Evolutionary conservation across 345 rosid species (phyloP).

Genomic region (Eucalyptus caleyi): DNA sequence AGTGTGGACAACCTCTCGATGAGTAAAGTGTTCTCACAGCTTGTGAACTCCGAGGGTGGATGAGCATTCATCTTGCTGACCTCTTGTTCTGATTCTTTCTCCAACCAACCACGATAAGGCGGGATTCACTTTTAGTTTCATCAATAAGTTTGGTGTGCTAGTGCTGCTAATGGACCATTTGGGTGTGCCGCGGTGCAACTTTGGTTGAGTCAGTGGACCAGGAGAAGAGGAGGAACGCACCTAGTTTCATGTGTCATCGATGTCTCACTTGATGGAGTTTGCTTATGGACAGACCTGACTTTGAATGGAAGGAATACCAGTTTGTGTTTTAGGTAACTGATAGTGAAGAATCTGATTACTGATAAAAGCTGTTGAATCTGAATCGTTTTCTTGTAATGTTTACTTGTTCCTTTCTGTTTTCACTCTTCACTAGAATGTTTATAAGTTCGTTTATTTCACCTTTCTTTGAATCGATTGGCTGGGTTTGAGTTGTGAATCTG

Average conservation of each 20-base stretch:
- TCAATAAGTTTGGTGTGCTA: background rate
- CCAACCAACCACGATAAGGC: background rate
- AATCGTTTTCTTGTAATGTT: background rate
- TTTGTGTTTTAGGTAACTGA: background rate
- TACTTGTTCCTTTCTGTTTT: background rate
- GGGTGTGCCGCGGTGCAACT: background rate
- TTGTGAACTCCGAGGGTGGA: conserved; percentile 75
- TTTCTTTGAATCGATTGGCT: background rate
- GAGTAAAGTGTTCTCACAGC: conserved; percentile 83
- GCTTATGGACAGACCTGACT: background rate
- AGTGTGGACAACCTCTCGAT: conserved; percentile 41
- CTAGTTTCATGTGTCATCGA: background rate
- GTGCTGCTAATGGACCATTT: background rate
- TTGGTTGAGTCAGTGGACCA: background rate
- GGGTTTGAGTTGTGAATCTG: background rate
- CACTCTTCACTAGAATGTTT: background rate
- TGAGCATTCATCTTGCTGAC: background rate
- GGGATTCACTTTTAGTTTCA: background rate
- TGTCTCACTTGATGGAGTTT: background rate
- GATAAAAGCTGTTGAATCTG: background rate
- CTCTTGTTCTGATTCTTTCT: background rate
- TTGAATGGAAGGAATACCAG: background rate
- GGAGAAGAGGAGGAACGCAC: background rate
- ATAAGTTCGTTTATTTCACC: background rate
- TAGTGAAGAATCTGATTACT: background rate